phyloP scores from a whole-genome alignment of 495 filamentous ascomycete genomes.

The Aspergillus sclerotiicarbonarius region DNA sequence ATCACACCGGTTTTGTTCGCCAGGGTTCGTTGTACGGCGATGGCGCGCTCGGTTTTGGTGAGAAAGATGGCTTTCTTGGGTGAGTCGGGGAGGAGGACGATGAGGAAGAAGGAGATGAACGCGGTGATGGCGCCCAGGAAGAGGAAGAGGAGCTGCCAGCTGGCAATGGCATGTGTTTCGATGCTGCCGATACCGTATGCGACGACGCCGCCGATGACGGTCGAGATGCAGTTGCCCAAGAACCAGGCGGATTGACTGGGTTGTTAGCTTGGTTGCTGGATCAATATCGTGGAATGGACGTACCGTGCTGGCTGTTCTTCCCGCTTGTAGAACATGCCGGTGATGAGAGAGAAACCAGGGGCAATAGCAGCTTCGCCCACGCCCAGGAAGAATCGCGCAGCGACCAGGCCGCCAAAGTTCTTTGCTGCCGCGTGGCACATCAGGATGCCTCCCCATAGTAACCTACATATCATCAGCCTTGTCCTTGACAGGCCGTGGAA shows the following conservation, averaged over 20 bases:
- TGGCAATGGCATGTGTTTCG: slow-evolving; percentile 34
- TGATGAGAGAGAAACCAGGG: slow-evolving; percentile 54
- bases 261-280: slow-evolving; percentile 22
- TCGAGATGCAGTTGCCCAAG: slow-evolving; percentile 37
- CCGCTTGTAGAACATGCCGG: slow-evolving; percentile 53
- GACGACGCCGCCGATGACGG: slow-evolving; percentile 53
- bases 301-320: slow-evolving; percentile 53
- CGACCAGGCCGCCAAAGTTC: slow-evolving; percentile 49
- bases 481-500: not conserved
- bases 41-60: slow-evolving; percentile 43
- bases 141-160: slow-evolving; percentile 46
- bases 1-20: slow-evolving; percentile 59
- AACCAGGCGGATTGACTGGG: slow-evolving; percentile 38
- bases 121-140: slow-evolving; percentile 40
- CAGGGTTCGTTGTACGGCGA: slow-evolving; percentile 56
- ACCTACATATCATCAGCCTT: slow-evolving; percentile 23
- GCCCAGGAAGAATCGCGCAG: slow-evolving; percentile 53
- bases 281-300: slow-evolving; percentile 4
- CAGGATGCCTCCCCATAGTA: slow-evolving; percentile 34
- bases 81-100: slow-evolving; percentile 50
- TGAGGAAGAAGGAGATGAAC: slow-evolving; percentile 34
- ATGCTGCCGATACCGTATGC: slow-evolving; percentile 57
- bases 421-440: slow-evolving; percentile 47
- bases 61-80: slow-evolving; percentile 47
- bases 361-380: slow-evolving; percentile 57